Percentiles rank a stretch among this genome's conserved stretches.
phyloP scores from a whole-genome alignment of 192 early-diverging fungal genomes.

The Rhizoclosmatium globosum region DNA sequence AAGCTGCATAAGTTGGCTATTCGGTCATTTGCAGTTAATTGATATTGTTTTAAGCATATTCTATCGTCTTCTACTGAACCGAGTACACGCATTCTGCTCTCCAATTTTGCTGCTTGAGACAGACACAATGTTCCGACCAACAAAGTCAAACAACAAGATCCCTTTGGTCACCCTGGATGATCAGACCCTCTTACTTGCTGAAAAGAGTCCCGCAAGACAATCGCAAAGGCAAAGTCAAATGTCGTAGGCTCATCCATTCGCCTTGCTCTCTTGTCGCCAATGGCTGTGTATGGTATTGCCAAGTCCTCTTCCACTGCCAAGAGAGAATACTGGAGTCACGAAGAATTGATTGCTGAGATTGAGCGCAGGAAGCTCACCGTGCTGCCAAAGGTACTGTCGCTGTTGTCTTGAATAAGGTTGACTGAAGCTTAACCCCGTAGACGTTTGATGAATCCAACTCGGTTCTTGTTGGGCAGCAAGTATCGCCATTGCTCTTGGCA shows the following conservation, averaged over 20 bases:
- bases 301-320: neutral
- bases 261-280: neutral
- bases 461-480: conserved; percentile 19
- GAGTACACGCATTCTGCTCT: too few species aligned
- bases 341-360: conserved; percentile 22
- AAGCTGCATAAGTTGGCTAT: too few species aligned
- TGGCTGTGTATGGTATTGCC: conserved; percentile 27
- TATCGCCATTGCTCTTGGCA: conserved; percentile 23
- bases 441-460: conserved; percentile 14
- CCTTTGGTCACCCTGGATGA: conserved; percentile 30
- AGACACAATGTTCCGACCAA: conserved; percentile 1
- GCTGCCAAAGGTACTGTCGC: conserved; percentile 13
- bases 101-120: too few species aligned
- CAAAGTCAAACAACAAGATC: neutral
- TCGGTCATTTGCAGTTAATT: too few species aligned
- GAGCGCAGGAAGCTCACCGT: conserved; percentile 9
- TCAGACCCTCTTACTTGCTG: conserved; percentile 13
- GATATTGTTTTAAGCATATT: too few species aligned
- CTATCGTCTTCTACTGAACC: too few species aligned
- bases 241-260: neutral
- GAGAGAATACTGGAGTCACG: conserved; percentile 11
- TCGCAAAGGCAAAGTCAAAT: neutral
- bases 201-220: conserved; percentile 15
- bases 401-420: neutral
- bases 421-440: neutral